These are phyloP conservation scores for Chaetomiaceae sp. DNA, from an alignment of 2,329 filamentous ascomycete genomes.

Conservation along the genomic window DNA sequence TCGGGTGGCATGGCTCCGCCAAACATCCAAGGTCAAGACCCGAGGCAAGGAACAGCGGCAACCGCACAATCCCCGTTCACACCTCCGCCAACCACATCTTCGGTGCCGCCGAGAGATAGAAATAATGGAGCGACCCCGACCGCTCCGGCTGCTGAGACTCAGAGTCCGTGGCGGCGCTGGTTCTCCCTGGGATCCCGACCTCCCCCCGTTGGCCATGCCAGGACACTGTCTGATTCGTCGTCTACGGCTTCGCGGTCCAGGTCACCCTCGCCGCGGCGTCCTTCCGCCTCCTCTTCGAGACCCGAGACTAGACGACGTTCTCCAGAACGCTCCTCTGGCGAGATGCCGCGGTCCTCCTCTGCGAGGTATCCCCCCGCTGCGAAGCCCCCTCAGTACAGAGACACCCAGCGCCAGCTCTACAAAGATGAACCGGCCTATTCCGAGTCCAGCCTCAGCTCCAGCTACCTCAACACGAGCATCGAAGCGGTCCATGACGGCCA, in stretches of 20 bases:
- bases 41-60: neutral
- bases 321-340: neutral
- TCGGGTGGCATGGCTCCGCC: neutral
- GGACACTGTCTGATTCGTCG: constrained; percentile 7
- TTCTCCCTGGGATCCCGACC: neutral
- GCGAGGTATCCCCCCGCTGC: too few relatives aligned
- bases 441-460: neutral
- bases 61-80: neutral
- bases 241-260: neutral
- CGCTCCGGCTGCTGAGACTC: neutral
- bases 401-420: neutral
- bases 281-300: neutral
- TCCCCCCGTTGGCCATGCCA: constrained; percentile 7
- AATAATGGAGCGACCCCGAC: too few relatives aligned
- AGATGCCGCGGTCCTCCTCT: neutral
- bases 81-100: neutral
- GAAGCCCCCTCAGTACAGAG: neutral
- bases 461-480: constrained; percentile 6
- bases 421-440: neutral
- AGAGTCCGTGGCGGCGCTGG: constrained; percentile 3
- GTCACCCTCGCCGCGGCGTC: constrained; percentile 1
- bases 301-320: neutral
- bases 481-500: neutral
- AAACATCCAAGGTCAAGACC: neutral
- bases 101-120: neutral